These are phyloP conservation scores for Cucumis hystrix DNA, from an alignment of 306 rosid genomes.

Conservation along the genomic window DNA sequence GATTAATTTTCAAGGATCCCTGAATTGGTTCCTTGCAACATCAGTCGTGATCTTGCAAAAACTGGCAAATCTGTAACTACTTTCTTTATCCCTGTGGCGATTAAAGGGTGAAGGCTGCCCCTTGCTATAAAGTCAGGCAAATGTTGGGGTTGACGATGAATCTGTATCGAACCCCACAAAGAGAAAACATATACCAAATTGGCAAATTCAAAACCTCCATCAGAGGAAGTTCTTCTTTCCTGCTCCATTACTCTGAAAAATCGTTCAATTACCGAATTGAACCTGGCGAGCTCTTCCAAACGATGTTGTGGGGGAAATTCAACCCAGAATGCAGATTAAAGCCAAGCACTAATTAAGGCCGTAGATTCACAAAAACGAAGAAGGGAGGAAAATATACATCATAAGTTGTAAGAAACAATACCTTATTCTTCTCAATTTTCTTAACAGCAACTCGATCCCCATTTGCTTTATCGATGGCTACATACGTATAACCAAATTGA, in stretches of 20 bases:
- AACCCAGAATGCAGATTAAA: background rate
- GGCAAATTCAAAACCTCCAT: slow-evolving; percentile 4
- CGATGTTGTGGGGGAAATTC: background rate
- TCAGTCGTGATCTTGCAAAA: background rate
- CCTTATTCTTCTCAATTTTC: slow-evolving; percentile 86
- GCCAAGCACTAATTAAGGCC: background rate
- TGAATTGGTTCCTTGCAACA: background rate
- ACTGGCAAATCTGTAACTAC: background rate
- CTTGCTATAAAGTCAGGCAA: background rate
- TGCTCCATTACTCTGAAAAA: slow-evolving; percentile 5
- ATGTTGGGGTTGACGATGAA: background rate
- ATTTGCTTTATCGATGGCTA: slow-evolving; percentile 54
- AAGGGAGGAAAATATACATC: background rate
- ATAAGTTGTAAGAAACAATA: slow-evolving; percentile 16
- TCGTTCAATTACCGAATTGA: background rate
- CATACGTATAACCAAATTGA: slow-evolving; percentile 93
- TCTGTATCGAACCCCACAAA: background rate
- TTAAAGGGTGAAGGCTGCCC: background rate
- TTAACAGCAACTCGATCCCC: slow-evolving; percentile 97
- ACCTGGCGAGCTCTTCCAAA: background rate
- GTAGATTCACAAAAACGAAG: background rate
- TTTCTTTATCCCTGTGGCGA: background rate
- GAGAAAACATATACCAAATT: slow-evolving; percentile 2
- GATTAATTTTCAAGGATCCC: background rate
- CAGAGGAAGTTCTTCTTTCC: background rate